These are phyloP conservation scores for Cystofilobasidium capitatum DNA, from an alignment of 768 basidiomycete species.

Conservation along the genomic window DNA sequence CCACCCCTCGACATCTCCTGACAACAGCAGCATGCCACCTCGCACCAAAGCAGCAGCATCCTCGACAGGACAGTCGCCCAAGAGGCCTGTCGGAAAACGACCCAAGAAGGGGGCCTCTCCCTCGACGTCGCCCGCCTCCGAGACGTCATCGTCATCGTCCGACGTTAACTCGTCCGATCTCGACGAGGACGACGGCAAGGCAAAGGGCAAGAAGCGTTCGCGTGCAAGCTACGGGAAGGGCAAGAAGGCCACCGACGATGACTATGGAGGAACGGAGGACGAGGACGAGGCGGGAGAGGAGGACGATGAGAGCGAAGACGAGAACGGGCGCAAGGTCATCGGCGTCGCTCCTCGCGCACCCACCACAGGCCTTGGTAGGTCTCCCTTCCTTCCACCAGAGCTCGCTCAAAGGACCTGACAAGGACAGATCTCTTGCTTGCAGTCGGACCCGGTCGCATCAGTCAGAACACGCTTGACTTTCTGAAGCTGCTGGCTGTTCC, in stretches of 20 bases:
- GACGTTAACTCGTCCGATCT: constrained; percentile 15
- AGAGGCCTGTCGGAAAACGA: not conserved
- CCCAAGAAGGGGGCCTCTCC: not conserved
- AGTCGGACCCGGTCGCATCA: constrained; percentile 47
- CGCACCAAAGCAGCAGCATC: not conserved
- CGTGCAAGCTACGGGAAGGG: not conserved
- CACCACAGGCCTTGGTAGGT: constrained; percentile 17
- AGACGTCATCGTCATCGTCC: not conserved
- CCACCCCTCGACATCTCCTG: not conserved
- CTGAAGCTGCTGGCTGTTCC: constrained; percentile 59
- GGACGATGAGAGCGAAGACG: constrained; percentile 8
- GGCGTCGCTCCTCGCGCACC: constrained; percentile 13
- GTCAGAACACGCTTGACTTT: constrained; percentile 75
- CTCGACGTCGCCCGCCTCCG: not conserved
- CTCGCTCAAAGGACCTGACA: not conserved
- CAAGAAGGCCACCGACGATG: constrained; percentile 3
- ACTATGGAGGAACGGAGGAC: not conserved
- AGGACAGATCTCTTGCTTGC: not conserved
- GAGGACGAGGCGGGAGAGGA: not conserved
- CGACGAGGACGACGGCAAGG: not conserved
- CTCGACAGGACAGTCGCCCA: not conserved
- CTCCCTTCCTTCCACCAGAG: not conserved
- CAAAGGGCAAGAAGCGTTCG: constrained; percentile 11
- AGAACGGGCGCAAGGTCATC: constrained; percentile 12
- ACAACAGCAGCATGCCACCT: not conserved